Base-by-base conservation (phyloP, 768 basidiomycete genomes). In the Tulasnella sp. region DNA sequence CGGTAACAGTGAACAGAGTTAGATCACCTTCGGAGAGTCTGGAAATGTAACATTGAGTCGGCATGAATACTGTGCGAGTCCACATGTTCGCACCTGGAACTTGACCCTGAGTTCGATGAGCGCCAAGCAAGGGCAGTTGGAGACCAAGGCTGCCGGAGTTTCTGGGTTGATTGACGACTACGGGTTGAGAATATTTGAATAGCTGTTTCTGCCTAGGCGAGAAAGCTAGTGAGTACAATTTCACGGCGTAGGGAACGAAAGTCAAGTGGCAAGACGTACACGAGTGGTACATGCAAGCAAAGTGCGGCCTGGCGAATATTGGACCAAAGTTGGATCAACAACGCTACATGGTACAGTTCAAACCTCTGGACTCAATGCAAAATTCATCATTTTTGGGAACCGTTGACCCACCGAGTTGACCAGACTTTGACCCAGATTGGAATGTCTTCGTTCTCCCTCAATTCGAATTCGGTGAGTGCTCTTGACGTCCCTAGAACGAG, bases 371-470 rank as follows among this genome's bases (percentile, higher is more conserved):
- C 2, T 29, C 58, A 31, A 64, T 64, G 31, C 12, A 34, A 17
- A 25, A 64, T 64, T 34, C 58, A 34, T 34, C 58, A 9, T 34
- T 49, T 22, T 6, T n/a, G 19, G 19, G 19, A 6, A 25, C 7
- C 12, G 58, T 12, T 25, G 25, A 52, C 68, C 74, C 42, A 93
- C 93, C 84, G 80, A 72, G 85, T 83, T 25, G 85, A 85, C 93
- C 93, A 95, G 83, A 93, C 93, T 81, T 85, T 85, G 17, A 89
- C 90, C 93, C 93, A 95, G 0, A 90, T 92, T 19, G 90, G 91
- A 22, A 94, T 87, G 82, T 93, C 92, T 80, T 93, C 91, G 79
- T 94, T 92, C 38, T 93, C 85, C 75, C 91, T 89, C 37, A 94
- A 84, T 2, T 92, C 92, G 79, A 93, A 92, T 0, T 94, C 88